Evolutionary conservation across 2,329 filamentous ascomycete genomes (phyloP).

Genomic region (Arthrobotrys sphaeroides): DNA sequence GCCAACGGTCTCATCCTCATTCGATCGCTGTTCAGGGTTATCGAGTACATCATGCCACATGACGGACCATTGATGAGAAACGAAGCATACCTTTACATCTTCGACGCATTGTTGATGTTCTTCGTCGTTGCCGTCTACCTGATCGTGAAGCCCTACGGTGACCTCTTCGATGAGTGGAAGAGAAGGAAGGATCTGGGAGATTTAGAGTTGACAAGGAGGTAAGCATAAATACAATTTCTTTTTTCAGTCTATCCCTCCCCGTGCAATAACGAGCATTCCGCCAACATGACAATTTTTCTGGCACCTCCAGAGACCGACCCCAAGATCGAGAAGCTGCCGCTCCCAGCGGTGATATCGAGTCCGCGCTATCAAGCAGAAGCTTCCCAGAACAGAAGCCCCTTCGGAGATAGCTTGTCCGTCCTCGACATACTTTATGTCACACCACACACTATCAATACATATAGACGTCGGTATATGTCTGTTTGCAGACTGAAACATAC

Average conservation of each 20-base stretch:
- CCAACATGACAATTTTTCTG: constrained; percentile 31
- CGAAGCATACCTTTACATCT: constrained; percentile 64
- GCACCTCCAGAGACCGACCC: neutral
- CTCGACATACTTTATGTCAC: neutral
- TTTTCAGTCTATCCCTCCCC: neutral
- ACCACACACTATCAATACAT: neutral
- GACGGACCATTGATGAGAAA: constrained; percentile 63
- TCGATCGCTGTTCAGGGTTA: constrained; percentile 64
- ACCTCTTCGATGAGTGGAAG: constrained; percentile 50
- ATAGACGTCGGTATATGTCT: neutral
- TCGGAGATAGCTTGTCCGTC: neutral
- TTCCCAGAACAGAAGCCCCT: constrained; percentile 3
- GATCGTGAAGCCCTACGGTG: constrained; percentile 47
- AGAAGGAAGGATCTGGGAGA: constrained; percentile 40
- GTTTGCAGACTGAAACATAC: neutral
- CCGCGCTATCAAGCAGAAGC: constrained; percentile 11
- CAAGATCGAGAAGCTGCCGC: constrained; percentile 10
- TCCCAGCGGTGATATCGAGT: constrained; percentile 15
- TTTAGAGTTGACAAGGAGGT: constrained; percentile 36
- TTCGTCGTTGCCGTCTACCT: constrained; percentile 57
- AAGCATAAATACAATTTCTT: neutral
- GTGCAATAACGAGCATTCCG: neutral
- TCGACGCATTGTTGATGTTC: constrained; percentile 65
- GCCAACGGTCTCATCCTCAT: constrained; percentile 64
- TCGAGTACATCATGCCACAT: constrained; percentile 65